phyloP scores from a whole-genome alignment of 495 filamentous ascomycete species.

The Trichoderma gamsii region DNA sequence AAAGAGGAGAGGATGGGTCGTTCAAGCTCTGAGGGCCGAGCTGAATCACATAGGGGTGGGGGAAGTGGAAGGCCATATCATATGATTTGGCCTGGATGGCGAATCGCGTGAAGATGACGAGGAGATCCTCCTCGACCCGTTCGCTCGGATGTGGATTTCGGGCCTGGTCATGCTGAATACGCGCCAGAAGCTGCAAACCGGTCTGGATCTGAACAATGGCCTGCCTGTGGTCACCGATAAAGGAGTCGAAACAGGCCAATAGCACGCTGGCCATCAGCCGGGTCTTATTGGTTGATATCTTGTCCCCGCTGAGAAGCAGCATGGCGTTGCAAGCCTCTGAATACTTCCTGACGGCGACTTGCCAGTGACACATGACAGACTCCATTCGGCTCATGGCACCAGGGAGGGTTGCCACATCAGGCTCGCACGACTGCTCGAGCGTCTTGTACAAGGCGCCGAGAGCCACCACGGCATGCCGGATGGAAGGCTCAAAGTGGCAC shows the following conservation, averaged over 20 bases:
- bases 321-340: constrained; percentile 37
- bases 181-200: constrained; percentile 41
- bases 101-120: constrained; percentile 52
- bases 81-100: constrained; percentile 55
- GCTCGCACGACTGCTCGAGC: constrained; percentile 46
- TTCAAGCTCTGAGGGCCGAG: constrained; percentile 31
- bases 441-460: constrained; percentile 59
- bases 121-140: constrained; percentile 49
- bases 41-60: constrained; percentile 48
- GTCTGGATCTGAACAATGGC: constrained; percentile 42
- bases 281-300: constrained; percentile 34
- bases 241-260: constrained; percentile 46
- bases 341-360: constrained; percentile 41
- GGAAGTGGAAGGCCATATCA: constrained; percentile 56
- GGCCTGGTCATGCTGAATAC: constrained; percentile 33
- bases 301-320: constrained; percentile 26
- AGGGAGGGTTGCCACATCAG: constrained; percentile 38
- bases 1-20: constrained; percentile 34
- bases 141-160: constrained; percentile 37
- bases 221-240: constrained; percentile 45
- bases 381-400: constrained; percentile 28
- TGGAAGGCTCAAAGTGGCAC: constrained; percentile 53
- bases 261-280: constrained; percentile 45
- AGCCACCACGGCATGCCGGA: constrained; percentile 60
- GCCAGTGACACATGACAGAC: constrained; percentile 35